Conservation (phyloP, 139 green algal species). For the Coccomyxa sp. region DNA sequence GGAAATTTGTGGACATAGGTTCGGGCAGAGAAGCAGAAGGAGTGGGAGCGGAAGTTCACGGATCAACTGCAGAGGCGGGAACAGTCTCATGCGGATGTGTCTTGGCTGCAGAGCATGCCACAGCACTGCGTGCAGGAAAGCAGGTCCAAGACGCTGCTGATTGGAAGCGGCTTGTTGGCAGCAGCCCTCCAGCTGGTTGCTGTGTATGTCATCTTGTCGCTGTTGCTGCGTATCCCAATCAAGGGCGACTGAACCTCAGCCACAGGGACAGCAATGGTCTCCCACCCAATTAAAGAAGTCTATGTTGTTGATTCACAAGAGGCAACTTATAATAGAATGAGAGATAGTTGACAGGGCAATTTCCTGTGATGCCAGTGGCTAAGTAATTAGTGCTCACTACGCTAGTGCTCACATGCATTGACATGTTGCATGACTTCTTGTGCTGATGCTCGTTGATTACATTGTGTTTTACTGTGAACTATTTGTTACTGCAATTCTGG, state of each 20-base stretch:
- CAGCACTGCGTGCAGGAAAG: conserved; percentile 38
- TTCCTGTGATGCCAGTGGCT: no score
- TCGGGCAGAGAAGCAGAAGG: conserved; percentile 1
- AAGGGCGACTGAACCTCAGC: conserved; percentile 26
- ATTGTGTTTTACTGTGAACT: no score
- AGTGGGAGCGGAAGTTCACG: conserved; percentile 15
- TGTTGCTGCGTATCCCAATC: conserved; percentile 23
- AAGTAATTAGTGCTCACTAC: no score
- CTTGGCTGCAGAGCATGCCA: conserved; percentile 8
- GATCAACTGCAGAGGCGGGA: background rate
- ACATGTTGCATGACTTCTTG: no score
- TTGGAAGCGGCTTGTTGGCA: conserved; percentile 9
- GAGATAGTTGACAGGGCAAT: no score
- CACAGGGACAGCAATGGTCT: background rate
- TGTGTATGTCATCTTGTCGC: conserved; percentile 28
- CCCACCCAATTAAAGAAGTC: no score
- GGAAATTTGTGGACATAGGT: background rate
- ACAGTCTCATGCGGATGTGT: conserved; percentile 6
- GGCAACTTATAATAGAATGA: no score
- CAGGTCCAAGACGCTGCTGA: conserved; percentile 12
- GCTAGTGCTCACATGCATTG: no score
- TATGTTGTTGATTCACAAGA: no score
- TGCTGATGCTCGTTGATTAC: no score
- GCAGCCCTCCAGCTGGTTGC: conserved; percentile 26
- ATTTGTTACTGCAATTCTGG: no score